Evolutionary conservation across 176 grass and related monocot genomes (phyloP), one percentile per base, ranked within the genome.

Genomic region (Musa beccarii): DNA sequence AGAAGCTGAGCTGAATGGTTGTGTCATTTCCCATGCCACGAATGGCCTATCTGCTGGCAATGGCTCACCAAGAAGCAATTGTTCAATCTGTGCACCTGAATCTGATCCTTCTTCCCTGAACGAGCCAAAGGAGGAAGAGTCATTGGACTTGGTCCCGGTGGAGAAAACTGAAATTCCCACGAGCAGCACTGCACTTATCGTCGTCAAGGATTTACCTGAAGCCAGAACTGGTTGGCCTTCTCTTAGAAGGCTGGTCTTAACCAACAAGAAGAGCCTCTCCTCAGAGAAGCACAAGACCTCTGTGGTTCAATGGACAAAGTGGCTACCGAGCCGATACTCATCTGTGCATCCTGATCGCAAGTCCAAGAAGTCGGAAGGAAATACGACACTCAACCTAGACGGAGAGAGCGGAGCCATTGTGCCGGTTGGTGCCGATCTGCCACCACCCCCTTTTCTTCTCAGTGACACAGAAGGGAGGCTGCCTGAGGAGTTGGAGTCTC

Each of bases 231-330:
- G 77, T 43, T 78, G 77, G 25, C 76, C 86, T 52, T 80, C 51
- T 28, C 78, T 98, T 11, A 85, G 66, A 71, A 93, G 71, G 65
- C 85, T 79, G 67, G 76, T 98, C 78, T 85, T 98, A 51, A 79
- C 24, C 28, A 86, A 90, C 85, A 85, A 79, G 49, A 90, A 88
- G 75, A 86, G 75, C 51, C 66, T 78, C 10, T 97, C 87, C 52
- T 85, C 85, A 54, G 93, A 98, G 63, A 91, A 86, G 86, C 71
- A 82, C 26, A 92, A 87, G 85, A 66, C 75, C 52, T 89, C 84
- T 2, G 82, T 93, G 80, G 76, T 99, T 83, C 89, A 86, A 74
- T 92, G 91, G 96, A 88, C 84, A 8, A 87, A 89, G 91, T 83
- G 83, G 80, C 80, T 87, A 80, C 86, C 86, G 0, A 89, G 76